Conservation (phyloP, 495 filamentous ascomycete genomes). For the Echria macrotheca region DNA sequence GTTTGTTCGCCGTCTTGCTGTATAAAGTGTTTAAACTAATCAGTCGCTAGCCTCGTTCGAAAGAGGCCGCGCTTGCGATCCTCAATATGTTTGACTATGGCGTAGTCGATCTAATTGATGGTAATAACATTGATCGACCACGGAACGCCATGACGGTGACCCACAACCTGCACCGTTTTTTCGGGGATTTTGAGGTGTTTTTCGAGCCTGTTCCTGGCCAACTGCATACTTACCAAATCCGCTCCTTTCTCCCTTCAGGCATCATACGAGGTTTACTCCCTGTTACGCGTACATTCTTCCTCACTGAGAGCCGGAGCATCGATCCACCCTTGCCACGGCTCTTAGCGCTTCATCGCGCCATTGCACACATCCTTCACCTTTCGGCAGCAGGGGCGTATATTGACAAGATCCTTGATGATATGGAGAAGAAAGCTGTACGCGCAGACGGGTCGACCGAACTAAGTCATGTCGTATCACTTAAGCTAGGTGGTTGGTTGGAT, state of each 20-base stretch:
- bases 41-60: conserved; percentile 10
- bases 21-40: not conserved
- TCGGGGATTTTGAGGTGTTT: conserved; percentile 23
- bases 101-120: conserved; percentile 19
- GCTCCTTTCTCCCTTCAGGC: conserved; percentile 9
- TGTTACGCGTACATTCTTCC: conserved; percentile 21
- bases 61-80: conserved; percentile 19
- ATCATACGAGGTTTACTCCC: conserved; percentile 11
- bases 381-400: conserved; percentile 30
- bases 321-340: conserved; percentile 29
- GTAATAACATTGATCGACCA: conserved; percentile 20
- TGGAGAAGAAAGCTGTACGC: conserved; percentile 21
- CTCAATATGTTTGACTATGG: conserved; percentile 25
- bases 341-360: conserved; percentile 28
- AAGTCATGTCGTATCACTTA: not conserved
- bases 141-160: conserved; percentile 24
- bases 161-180: conserved; percentile 15
- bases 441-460: conserved; percentile 21
- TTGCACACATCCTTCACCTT: conserved; percentile 33
- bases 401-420: conserved; percentile 23
- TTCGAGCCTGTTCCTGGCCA: conserved; percentile 18
- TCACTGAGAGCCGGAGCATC: conserved; percentile 24
- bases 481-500: not conserved
- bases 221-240: conserved; percentile 21
- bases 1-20: conserved; percentile 1